Percentiles rank a stretch among this genome's conserved stretches.
These are phyloP conservation scores for Claviceps citrina DNA, from an alignment of 2,329 filamentous ascomycete genomes.

Conservation along the genomic window DNA sequence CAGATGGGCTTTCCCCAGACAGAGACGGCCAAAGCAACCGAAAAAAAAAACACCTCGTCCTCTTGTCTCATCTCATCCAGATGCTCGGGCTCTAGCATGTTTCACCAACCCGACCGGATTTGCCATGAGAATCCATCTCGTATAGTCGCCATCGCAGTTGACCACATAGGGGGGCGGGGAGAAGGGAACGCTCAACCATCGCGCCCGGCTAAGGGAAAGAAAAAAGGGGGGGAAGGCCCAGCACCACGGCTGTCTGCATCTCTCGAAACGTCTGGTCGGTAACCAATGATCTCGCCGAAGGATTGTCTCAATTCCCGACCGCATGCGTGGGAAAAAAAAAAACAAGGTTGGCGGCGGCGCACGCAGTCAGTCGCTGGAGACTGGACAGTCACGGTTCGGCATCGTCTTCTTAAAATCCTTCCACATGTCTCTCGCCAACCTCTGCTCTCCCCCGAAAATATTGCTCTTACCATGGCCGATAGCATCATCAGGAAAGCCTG, in stretches of 20 bases:
- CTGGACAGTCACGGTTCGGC: slow-evolving; percentile 9
- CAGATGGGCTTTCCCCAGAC: not conserved
- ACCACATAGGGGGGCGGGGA: too few relatives aligned
- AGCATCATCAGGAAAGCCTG: slow-evolving; percentile 28
- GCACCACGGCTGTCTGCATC: slow-evolving; percentile 8
- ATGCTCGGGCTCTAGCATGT: slow-evolving; percentile 2
- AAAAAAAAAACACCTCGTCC: not conserved
- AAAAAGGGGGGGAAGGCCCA: too few relatives aligned
- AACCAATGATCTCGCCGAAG: slow-evolving; percentile 6
- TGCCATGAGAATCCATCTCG: not conserved
- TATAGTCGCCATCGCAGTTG: not conserved
- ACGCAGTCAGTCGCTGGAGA: too few relatives aligned
- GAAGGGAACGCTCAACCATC: too few relatives aligned
- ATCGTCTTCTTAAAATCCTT: slow-evolving; percentile 15
- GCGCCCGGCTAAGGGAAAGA: too few relatives aligned
- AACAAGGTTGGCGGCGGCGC: too few relatives aligned
- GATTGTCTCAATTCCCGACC: slow-evolving; percentile 4
- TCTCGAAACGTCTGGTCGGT: slow-evolving; percentile 2
- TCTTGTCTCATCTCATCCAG: slow-evolving; percentile 5
- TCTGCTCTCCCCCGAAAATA: slow-evolving; percentile 10
- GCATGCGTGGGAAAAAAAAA: too few relatives aligned
- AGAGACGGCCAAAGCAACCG: too few relatives aligned
- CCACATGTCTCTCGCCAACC: slow-evolving; percentile 15
- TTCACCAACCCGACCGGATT: not conserved
- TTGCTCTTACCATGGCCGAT: slow-evolving; percentile 22